These are phyloP conservation scores for Pyricularia pennisetigena DNA, from an alignment of 2,329 filamentous ascomycete species.

Conservation along the genomic window DNA sequence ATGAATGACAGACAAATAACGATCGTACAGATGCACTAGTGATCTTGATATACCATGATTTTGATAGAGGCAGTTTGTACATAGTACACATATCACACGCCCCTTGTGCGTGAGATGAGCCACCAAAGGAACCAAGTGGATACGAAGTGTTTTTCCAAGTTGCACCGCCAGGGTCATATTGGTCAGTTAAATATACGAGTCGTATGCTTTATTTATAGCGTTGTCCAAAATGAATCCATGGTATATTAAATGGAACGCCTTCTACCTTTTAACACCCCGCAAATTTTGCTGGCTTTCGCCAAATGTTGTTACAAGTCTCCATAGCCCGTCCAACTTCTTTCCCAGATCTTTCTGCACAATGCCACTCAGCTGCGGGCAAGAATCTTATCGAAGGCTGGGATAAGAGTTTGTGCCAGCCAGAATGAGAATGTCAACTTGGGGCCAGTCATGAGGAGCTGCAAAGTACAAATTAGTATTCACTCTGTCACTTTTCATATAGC, in stretches of 20 bases:
- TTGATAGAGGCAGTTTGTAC: too few species aligned
- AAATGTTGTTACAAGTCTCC: background rate
- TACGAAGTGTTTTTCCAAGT: too few species aligned
- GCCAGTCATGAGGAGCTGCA: constrained; percentile 86
- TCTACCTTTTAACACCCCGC: background rate
- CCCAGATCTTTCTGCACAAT: background rate
- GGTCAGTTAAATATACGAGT: background rate
- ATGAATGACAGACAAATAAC: too few species aligned
- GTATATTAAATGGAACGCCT: background rate
- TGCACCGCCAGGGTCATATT: background rate
- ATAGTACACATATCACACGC: too few species aligned
- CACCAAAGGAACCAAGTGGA: too few species aligned
- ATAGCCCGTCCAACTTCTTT: background rate
- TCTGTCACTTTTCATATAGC: background rate
- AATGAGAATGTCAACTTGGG: constrained; percentile 99
- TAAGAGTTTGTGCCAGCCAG: constrained; percentile 97
- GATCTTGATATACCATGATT: too few species aligned
- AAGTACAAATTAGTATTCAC: background rate
- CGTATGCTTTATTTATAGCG: too few species aligned
- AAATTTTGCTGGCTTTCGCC: background rate
- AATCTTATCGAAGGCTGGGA: constrained; percentile 70
- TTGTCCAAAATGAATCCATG: background rate
- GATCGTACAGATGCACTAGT: too few species aligned
- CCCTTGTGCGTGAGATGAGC: too few species aligned
- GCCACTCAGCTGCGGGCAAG: constrained; percentile 17